Conservation (phyloP, 2,329 filamentous ascomycete species). For the Colletotrichum sp. region DNA sequence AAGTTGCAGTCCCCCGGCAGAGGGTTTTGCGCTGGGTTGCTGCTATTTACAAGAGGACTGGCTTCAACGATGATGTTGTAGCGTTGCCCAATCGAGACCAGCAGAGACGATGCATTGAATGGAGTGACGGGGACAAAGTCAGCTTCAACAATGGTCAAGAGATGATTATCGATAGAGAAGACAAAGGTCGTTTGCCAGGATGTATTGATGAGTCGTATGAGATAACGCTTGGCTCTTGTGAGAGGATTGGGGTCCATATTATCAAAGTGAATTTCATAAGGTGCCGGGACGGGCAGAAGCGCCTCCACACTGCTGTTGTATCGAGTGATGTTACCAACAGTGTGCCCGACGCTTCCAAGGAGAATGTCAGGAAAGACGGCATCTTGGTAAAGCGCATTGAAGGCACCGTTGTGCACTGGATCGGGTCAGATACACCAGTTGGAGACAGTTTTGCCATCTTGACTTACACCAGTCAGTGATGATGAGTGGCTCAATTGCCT, state of each 20-base stretch:
- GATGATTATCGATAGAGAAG: conserved; percentile 42
- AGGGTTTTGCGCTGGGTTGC: conserved; percentile 2
- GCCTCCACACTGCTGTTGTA: background rate
- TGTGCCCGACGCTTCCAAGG: background rate
- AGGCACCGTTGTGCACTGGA: background rate
- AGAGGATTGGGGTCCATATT: background rate
- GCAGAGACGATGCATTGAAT: conserved; percentile 51
- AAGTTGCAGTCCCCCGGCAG: conserved; percentile 22
- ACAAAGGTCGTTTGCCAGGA: conserved; percentile 32
- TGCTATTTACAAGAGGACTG: background rate
- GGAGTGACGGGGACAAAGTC: conserved; percentile 54
- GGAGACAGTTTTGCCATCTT: background rate
- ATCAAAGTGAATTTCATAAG: conserved; percentile 1
- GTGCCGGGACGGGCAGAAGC: background rate
- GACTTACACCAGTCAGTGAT: conserved; percentile 22
- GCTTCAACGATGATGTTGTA: conserved; percentile 30
- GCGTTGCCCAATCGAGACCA: conserved; percentile 52
- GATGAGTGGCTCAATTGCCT: conserved; percentile 17
- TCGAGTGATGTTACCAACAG: background rate
- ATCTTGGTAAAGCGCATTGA: background rate
- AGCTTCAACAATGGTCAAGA: conserved; percentile 47
- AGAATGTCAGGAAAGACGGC: background rate
- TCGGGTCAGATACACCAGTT: background rate
- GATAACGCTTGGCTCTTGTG: conserved; percentile 31
- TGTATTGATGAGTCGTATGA: conserved; percentile 38